These are phyloP conservation scores for Arabis hirsuta DNA, from an alignment of 345 rosid species.

Conservation along the genomic window DNA sequence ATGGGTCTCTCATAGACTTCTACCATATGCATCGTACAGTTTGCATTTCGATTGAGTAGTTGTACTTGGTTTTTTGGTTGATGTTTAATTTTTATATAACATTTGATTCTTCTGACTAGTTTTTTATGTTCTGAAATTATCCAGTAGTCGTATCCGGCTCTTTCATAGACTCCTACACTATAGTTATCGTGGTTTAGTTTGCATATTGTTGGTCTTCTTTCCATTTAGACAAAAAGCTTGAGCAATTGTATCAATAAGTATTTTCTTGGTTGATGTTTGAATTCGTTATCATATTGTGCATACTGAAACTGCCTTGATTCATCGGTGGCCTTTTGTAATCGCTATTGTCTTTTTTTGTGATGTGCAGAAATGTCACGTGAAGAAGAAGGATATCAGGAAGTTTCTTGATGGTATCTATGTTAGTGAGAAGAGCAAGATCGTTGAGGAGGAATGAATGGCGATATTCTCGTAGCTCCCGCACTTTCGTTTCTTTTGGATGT, in stretches of 20 bases:
- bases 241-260: background rate
- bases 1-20: too few relatives aligned
- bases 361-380: conserved; percentile 65
- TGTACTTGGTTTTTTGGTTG: too few relatives aligned
- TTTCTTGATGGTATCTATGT: conserved; percentile 73
- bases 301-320: background rate
- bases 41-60: too few relatives aligned
- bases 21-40: too few relatives aligned
- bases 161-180: too few relatives aligned
- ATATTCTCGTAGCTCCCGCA: background rate
- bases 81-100: too few relatives aligned
- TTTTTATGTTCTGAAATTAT: too few relatives aligned
- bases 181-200: background rate
- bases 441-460: conserved; percentile 36
- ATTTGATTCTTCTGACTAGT: too few relatives aligned
- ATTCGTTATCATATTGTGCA: background rate
- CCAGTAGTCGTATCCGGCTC: too few relatives aligned
- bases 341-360: background rate
- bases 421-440: conserved; percentile 58
- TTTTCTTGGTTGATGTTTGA: background rate
- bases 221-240: too few relatives aligned
- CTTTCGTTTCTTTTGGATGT: conserved; percentile 6
- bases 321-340: background rate
- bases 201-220: background rate
- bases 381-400: conserved; percentile 71